These are phyloP conservation scores for Prunella vulgaris DNA, from an alignment of 257 asterid genomes.

Conservation along the genomic window DNA sequence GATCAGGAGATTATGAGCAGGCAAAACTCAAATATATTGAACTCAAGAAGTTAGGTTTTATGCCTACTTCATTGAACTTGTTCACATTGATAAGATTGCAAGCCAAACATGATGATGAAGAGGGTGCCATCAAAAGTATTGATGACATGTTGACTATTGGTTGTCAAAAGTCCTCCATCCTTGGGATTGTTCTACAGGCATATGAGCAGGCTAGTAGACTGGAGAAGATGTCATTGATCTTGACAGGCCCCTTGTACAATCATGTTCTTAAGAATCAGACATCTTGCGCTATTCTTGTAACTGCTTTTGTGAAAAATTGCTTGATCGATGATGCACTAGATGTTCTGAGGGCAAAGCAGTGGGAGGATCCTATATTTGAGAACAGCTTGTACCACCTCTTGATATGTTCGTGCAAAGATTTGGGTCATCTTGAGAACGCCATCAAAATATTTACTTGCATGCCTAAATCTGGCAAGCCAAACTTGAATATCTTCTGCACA, in stretches of 20 bases:
- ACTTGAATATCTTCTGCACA: constrained; percentile 69
- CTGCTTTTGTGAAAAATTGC: constrained; percentile 59
- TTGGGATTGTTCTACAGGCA: constrained; percentile 65
- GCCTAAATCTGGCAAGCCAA: constrained; percentile 60
- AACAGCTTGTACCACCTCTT: constrained; percentile 75
- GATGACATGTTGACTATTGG: constrained; percentile 69
- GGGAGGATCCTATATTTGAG: constrained; percentile 76
- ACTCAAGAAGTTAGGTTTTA: constrained; percentile 58
- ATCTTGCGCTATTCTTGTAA: constrained; percentile 60
- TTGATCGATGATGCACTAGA: constrained; percentile 58
- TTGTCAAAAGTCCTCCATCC: constrained; percentile 63
- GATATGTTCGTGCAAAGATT: constrained; percentile 85
- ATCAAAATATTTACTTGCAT: constrained; percentile 50
- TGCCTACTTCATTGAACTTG: constrained; percentile 71
- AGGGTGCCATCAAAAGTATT: constrained; percentile 42
- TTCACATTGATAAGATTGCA: constrained; percentile 80
- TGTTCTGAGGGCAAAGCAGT: constrained; percentile 56
- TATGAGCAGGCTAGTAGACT: constrained; percentile 66
- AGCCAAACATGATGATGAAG: constrained; percentile 63
- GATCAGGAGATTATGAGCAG: constrained; percentile 45
- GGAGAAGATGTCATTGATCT: constrained; percentile 39
- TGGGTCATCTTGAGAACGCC: constrained; percentile 55
- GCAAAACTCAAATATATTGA: constrained; percentile 44
- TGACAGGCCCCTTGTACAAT: constrained; percentile 54
- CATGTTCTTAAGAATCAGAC: constrained; percentile 55